phyloP scores from a whole-genome alignment of 2,329 filamentous ascomycete species.

The Akanthomyces uredinophilus region DNA sequence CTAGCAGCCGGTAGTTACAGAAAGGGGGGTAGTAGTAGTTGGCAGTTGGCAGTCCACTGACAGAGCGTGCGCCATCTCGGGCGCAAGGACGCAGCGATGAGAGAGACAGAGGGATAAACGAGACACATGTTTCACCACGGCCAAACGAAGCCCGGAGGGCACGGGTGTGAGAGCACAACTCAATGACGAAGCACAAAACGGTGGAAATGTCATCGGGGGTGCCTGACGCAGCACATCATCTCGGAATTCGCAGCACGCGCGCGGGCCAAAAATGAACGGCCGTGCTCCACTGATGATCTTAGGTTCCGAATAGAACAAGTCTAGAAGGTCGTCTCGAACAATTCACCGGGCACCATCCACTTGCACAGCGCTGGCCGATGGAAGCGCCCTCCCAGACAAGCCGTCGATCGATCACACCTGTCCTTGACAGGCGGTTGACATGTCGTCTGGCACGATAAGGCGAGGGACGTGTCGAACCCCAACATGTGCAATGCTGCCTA shows the following conservation, averaged over 20 bases:
- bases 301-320: neutral
- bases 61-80: too few species aligned
- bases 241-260: neutral
- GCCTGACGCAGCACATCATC: neutral
- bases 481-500: too few species aligned
- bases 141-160: too few species aligned
- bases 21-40: too few species aligned
- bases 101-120: too few species aligned
- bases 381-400: neutral
- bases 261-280: neutral
- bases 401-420: neutral
- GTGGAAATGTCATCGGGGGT: neutral
- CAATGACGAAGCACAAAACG: neutral
- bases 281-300: neutral
- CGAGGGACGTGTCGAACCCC: too few species aligned
- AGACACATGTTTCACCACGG: neutral
- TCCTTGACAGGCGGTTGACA: too few species aligned
- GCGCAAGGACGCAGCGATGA: too few species aligned
- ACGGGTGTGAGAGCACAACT: neutral
- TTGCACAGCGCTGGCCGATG: neutral
- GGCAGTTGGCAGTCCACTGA: too few species aligned
- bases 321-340: conserved; percentile 3
- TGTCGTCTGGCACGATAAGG: too few species aligned
- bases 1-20: too few species aligned
- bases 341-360: neutral